A percentile compares a stretch with the other conserved stretches of the same genome.
Evolutionary conservation across 805 yeast genomes (phyloP).

Genomic region (Wickerhamomyces bovis): DNA sequence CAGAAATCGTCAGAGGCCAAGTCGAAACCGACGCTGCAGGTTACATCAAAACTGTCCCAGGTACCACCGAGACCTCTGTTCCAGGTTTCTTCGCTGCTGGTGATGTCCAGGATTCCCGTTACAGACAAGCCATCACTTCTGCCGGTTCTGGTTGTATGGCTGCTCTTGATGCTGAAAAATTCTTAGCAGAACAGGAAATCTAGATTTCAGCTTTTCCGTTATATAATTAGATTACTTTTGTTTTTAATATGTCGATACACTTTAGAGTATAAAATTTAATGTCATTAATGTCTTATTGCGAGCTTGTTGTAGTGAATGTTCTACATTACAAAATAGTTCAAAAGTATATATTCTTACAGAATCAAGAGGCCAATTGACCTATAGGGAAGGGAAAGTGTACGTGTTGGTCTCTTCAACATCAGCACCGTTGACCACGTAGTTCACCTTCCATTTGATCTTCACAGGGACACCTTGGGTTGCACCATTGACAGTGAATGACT

Average conservation of each 20-base stretch:
- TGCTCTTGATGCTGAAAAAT: slow-evolving; percentile 90
- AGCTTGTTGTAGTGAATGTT: neutral
- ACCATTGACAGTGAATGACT: slow-evolving; percentile 38
- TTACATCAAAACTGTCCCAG: slow-evolving; percentile 85
- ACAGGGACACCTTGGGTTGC: slow-evolving; percentile 34
- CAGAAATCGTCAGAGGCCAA: slow-evolving; percentile 71
- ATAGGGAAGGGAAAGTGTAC: slow-evolving; percentile 27
- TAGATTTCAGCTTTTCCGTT: neutral
- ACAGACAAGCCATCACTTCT: slow-evolving; percentile 98
- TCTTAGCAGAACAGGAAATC: slow-evolving; percentile 51
- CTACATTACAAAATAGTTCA: no score
- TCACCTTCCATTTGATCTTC: slow-evolving; percentile 73
- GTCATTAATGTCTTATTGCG: neutral
- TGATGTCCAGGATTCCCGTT: slow-evolving; percentile 94
- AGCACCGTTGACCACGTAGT: slow-evolving; percentile 44
- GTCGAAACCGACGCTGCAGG: slow-evolving; percentile 79
- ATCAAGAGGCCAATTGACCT: no score
- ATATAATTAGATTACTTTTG: neutral
- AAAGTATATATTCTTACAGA: neutral
- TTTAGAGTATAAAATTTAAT: neutral
- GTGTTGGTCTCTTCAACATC: slow-evolving; percentile 55
- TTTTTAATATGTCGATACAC: neutral
- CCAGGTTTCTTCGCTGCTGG: slow-evolving; percentile 97
- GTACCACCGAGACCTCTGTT: slow-evolving; percentile 78
- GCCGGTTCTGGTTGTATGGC: slow-evolving; percentile 99